Evolutionary conservation across 306 rosid genomes (phyloP).

Genomic region (Begonia loranthoides): DNA sequence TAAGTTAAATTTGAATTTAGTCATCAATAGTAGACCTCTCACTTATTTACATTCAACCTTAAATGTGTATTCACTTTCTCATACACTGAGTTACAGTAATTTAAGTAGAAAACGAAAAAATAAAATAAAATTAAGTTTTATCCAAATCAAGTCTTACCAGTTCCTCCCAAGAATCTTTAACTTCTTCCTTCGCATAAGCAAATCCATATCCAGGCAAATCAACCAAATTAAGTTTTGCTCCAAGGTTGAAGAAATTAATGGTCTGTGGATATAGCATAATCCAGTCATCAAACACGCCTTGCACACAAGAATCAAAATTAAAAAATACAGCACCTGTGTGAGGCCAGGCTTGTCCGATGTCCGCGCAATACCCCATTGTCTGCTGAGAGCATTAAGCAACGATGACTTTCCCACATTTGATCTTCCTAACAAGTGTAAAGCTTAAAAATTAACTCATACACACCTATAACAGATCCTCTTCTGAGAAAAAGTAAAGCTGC

Average conservation of each 20-base stretch:
- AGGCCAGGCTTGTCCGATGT: slow-evolving; percentile 93
- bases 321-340: slow-evolving; percentile 47
- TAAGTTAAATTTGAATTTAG: too few species aligned
- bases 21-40: too few species aligned
- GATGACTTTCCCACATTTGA: slow-evolving; percentile 97
- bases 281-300: slow-evolving; percentile 7
- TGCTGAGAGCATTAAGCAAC: slow-evolving; percentile 77
- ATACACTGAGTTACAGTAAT: not conserved
- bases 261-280: slow-evolving; percentile 32
- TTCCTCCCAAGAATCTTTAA: slow-evolving; percentile 92
- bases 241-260: slow-evolving; percentile 72
- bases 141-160: slow-evolving; percentile 39
- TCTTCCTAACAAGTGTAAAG: slow-evolving; percentile 42
- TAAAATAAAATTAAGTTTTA: not conserved
- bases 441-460: not conserved
- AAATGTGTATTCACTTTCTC: too few species aligned
- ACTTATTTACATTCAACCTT: too few species aligned
- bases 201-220: slow-evolving; percentile 99
- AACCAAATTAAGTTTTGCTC: slow-evolving; percentile 60
- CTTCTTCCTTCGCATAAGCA: slow-evolving; percentile 96
- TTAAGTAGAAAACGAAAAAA: slow-evolving; percentile 1
- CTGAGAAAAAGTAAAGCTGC: too few species aligned
- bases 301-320: not conserved
- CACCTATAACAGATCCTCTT: too few species aligned
- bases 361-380: slow-evolving; percentile 95